Evolutionary conservation across 2,329 filamentous ascomycete genomes (phyloP).

Genomic region (Colletotrichum horii): DNA sequence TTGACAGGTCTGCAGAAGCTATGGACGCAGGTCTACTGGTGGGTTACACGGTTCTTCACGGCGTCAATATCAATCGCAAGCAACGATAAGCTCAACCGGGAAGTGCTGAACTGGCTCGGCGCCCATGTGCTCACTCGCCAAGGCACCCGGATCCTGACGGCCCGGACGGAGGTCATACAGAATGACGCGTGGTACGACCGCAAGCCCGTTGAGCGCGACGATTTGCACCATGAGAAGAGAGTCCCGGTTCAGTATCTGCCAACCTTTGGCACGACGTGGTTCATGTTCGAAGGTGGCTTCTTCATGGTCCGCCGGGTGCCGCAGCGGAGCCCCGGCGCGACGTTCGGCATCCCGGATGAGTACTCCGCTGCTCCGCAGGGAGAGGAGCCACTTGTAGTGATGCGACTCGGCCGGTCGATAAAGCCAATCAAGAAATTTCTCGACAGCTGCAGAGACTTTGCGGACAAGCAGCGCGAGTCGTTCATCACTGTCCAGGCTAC

Average conservation of each 20-base stretch:
- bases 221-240: slow-evolving; percentile 37
- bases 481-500: slow-evolving; percentile 40
- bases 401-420: slow-evolving; percentile 41
- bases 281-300: slow-evolving; percentile 34
- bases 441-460: slow-evolving; percentile 31
- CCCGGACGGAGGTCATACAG: slow-evolving; percentile 34
- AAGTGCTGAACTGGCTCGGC: slow-evolving; percentile 43
- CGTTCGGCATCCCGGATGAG: slow-evolving; percentile 31
- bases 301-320: slow-evolving; percentile 40
- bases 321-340: background rate
- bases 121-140: slow-evolving; percentile 35
- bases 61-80: slow-evolving; percentile 40
- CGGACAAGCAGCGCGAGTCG: slow-evolving; percentile 38
- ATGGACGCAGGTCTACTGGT: slow-evolving; percentile 37
- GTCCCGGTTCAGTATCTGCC: slow-evolving; percentile 40
- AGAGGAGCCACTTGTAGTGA: slow-evolving; percentile 41
- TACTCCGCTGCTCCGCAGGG: slow-evolving; percentile 37
- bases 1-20: slow-evolving; percentile 32
- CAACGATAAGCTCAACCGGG: slow-evolving; percentile 40
- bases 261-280: slow-evolving; percentile 42
- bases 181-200: slow-evolving; percentile 36
- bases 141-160: slow-evolving; percentile 37
- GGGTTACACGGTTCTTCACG: slow-evolving; percentile 39
- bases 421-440: slow-evolving; percentile 35
- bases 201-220: slow-evolving; percentile 30